A percentile compares a stretch with the other conserved stretches of the same genome.
phyloP scores from a whole-genome alignment of 1,139 yeast genomes.

The Yarrowia galli region DNA sequence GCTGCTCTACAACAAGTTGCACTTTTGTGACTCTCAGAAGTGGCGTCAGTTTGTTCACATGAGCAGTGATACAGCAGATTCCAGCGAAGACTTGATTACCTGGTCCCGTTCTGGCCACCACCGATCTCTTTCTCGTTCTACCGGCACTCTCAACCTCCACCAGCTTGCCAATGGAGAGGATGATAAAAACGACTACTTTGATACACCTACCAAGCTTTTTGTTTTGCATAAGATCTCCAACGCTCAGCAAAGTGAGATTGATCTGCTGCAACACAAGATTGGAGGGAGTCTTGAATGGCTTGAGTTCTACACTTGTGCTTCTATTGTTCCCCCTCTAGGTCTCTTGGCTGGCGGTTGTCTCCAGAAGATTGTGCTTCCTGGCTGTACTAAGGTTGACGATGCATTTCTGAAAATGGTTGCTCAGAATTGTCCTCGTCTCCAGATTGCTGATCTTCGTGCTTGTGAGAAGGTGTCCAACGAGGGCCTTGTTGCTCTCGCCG shows the following conservation, averaged over 20 bases:
- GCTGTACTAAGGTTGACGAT: conserved; percentile 69
- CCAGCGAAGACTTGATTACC: conserved; percentile 26
- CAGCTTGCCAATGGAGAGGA: conserved; percentile 47
- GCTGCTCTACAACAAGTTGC: conserved; percentile 62
- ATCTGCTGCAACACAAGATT: conserved; percentile 52
- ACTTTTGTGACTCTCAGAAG: conserved; percentile 60
- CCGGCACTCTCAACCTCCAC: conserved; percentile 41
- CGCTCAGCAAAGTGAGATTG: conserved; percentile 57
- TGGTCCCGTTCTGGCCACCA: conserved; percentile 32
- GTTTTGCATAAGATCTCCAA: conserved; percentile 60
- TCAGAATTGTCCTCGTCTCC: conserved; percentile 64
- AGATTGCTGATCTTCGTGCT: conserved; percentile 78
- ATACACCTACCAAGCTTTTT: conserved; percentile 50
- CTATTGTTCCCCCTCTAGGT: conserved; percentile 63
- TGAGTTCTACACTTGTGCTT: conserved; percentile 86
- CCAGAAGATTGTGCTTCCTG: conserved; percentile 73
- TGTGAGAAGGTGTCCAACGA: conserved; percentile 80
- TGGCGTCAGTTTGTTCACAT: conserved; percentile 56
- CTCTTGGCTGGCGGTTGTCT: conserved; percentile 56
- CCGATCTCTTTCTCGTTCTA: conserved; percentile 36
- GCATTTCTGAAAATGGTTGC: conserved; percentile 61
- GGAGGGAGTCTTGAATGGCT: conserved; percentile 66
- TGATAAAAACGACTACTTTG: conserved; percentile 14
- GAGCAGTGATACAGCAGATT: conserved; percentile 15
- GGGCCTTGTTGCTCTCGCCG: conserved; percentile 72